These are phyloP conservation scores for Nicotiana tomentosiformis DNA, from an alignment of 257 asterid species.

Conservation along the genomic window DNA sequence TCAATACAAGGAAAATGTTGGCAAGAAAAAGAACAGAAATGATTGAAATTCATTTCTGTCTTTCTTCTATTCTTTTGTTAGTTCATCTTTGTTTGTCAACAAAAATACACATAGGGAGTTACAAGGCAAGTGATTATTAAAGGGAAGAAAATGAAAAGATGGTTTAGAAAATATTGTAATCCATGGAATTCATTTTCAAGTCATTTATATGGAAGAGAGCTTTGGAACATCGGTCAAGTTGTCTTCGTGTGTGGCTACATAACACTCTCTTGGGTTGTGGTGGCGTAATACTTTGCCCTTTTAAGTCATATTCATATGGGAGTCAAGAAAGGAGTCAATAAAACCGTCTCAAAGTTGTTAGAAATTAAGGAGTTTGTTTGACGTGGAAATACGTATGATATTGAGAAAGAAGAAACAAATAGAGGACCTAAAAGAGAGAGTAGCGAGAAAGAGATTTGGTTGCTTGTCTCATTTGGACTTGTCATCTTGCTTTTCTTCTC, in stretches of 20 bases:
- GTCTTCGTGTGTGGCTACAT: too few relatives aligned
- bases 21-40: background rate
- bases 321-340: conserved; percentile 37
- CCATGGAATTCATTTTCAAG: background rate
- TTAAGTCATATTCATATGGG: conserved; percentile 19
- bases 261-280: too few relatives aligned
- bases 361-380: conserved; percentile 10
- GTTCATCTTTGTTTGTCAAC: background rate
- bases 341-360: conserved; percentile 29
- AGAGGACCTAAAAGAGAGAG: background rate
- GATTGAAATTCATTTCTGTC: background rate
- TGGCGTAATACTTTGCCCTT: too few relatives aligned
- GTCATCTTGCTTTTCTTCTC: conserved; percentile 11
- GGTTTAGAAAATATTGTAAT: background rate
- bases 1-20: background rate
- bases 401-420: background rate
- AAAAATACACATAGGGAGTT: background rate
- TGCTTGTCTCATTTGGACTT: conserved; percentile 15
- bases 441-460: conserved; percentile 11
- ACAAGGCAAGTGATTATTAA: background rate
- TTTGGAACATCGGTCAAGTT: too few relatives aligned
- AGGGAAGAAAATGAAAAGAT: background rate
- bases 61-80: background rate
- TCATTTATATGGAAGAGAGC: conserved; percentile 11
- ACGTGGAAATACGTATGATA: conserved; percentile 6